phyloP scores from a whole-genome alignment of 192 early-diverging fungal species.

The Dimargaris cristalligena region DNA sequence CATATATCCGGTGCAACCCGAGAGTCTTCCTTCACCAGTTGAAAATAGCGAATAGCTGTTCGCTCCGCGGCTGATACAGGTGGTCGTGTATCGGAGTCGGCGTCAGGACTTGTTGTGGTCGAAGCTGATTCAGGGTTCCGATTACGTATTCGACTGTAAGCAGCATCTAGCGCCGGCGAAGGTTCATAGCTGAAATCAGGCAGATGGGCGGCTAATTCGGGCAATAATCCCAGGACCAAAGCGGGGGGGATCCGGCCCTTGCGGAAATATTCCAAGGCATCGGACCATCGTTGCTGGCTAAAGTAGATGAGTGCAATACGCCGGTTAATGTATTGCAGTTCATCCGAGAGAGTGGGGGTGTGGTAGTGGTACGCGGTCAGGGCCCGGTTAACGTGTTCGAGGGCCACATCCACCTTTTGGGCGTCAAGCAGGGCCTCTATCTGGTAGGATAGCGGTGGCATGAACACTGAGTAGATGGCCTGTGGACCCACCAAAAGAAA shows the following conservation, averaged over 20 bases:
- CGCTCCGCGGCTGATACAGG: too few species aligned
- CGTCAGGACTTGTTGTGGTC: too few species aligned
- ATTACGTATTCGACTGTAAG: too few species aligned
- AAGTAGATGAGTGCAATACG: background rate
- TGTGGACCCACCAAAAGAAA: background rate
- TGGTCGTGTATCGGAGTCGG: too few species aligned
- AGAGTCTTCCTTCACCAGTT: background rate
- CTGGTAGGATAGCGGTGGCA: background rate
- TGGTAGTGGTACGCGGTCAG: background rate
- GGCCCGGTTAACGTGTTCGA: background rate
- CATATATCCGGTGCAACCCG: background rate
- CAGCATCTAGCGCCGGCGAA: too few species aligned
- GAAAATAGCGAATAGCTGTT: background rate
- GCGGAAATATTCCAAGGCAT: background rate
- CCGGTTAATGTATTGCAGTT: background rate
- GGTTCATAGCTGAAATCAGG: too few species aligned
- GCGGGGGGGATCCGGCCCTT: background rate
- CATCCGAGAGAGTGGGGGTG: background rate
- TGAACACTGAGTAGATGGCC: background rate
- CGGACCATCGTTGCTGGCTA: background rate
- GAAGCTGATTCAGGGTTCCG: too few species aligned
- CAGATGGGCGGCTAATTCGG: too few species aligned
- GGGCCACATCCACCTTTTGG: slow-evolving; percentile 7
- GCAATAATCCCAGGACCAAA: too few species aligned
- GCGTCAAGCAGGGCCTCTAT: background rate